Conservation (phyloP, 257 asterid species). For the Scutellaria barbata region DNA sequence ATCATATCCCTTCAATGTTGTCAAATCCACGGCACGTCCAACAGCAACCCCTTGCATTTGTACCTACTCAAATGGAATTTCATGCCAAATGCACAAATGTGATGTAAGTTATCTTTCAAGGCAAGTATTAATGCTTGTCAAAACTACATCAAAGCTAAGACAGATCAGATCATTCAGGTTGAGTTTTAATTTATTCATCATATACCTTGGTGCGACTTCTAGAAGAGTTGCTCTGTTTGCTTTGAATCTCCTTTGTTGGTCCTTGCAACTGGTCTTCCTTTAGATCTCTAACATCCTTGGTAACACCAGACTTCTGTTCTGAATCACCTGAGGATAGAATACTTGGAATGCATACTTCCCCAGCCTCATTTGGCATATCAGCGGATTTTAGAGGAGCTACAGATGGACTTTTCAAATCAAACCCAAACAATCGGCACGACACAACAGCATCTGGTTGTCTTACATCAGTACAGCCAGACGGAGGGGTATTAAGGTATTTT, state of each 20-base stretch:
- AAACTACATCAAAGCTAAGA: not conserved
- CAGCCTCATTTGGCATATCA: conserved; percentile 31
- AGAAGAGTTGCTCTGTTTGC: conserved; percentile 57
- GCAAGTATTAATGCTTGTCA: not conserved
- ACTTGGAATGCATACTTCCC: conserved; percentile 45
- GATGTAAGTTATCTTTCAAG: conserved; percentile 22
- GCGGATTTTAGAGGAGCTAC: conserved; percentile 39
- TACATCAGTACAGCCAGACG: conserved; percentile 42
- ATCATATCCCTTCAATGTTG: conserved; percentile 66
- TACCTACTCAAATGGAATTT: conserved; percentile 54
- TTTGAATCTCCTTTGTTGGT: conserved; percentile 63
- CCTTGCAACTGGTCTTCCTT: conserved; percentile 51
- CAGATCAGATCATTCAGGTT: not conserved
- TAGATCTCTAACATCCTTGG: conserved; percentile 54
- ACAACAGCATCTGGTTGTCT: conserved; percentile 54
- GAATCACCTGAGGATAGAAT: conserved; percentile 56
- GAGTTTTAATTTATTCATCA: not conserved
- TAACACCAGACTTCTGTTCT: conserved; percentile 69
- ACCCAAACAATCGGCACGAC: conserved; percentile 78
- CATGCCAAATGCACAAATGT: conserved; percentile 23
- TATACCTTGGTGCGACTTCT: conserved; percentile 95
- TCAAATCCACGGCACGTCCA: conserved; percentile 93
- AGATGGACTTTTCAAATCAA: conserved; percentile 72
- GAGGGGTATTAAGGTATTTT: conserved; percentile 40
- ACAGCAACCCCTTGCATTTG: conserved; percentile 99